phyloP scores from a whole-genome alignment of 2,329 filamentous ascomycete species.

The Juglanconis juglandina region DNA sequence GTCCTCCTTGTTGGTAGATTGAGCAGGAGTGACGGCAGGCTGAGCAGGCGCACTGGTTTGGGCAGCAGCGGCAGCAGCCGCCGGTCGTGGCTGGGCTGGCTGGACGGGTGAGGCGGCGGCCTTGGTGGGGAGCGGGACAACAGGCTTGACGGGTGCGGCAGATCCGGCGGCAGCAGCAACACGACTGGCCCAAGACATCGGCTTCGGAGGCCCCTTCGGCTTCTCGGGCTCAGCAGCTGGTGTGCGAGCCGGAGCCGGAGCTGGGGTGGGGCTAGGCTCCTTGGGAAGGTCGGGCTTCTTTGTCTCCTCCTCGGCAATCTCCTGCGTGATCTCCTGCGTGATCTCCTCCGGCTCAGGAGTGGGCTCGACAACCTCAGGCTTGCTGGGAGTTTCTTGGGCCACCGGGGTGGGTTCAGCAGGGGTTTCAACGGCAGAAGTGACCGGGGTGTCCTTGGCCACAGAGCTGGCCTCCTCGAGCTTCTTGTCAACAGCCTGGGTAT shows the following conservation, averaged over 20 bases:
- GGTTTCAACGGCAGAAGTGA: slow-evolving; percentile 40
- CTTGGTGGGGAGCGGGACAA: slow-evolving; percentile 53
- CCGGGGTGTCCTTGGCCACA: slow-evolving; percentile 33
- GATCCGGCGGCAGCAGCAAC: slow-evolving; percentile 54
- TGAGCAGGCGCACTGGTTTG: slow-evolving; percentile 35
- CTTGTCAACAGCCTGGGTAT: slow-evolving; percentile 62
- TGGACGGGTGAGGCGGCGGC: slow-evolving; percentile 49
- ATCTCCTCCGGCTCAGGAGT: slow-evolving; percentile 47
- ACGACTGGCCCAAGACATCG: slow-evolving; percentile 73
- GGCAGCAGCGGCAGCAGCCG: slow-evolving; percentile 42
- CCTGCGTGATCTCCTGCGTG: slow-evolving; percentile 46
- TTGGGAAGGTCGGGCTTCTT: slow-evolving; percentile 65
- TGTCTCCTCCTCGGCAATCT: slow-evolving; percentile 52
- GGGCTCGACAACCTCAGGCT: slow-evolving; percentile 33
- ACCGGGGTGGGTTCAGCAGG: slow-evolving; percentile 24
- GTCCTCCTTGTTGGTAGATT: slow-evolving; percentile 49
- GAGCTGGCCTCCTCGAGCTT: slow-evolving; percentile 66
- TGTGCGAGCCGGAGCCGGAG: slow-evolving; percentile 46
- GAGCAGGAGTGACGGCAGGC: slow-evolving; percentile 32
- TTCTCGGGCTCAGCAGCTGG: slow-evolving; percentile 42
- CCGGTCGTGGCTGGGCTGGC: slow-evolving; percentile 49
- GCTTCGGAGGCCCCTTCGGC: slow-evolving; percentile 51
- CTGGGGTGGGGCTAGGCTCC: slow-evolving; percentile 55
- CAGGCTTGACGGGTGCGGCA: slow-evolving; percentile 31
- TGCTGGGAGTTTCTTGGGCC: slow-evolving; percentile 28